Percentiles rank a stretch among this genome's conserved stretches.
Conservation (phyloP, 1,284 basidiomycete genomes). For the Xerocomus cyaneibrunnescens region DNA sequence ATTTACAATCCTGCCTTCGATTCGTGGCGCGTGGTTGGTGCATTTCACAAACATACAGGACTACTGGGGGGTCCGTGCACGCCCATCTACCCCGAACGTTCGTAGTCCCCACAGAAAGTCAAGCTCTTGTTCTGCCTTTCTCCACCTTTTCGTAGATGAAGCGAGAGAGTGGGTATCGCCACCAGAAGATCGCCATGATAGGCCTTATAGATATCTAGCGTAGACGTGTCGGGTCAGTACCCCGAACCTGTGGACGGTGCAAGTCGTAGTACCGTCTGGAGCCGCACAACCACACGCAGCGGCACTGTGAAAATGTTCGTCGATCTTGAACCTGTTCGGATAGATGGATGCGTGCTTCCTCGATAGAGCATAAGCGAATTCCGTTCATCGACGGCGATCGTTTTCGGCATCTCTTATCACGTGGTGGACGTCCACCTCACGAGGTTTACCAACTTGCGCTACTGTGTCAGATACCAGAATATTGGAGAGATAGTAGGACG, state of each 20-base stretch:
- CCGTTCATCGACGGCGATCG: conserved; percentile 29
- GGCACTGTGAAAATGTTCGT: conserved; percentile 73
- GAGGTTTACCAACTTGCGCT: conserved; percentile 87
- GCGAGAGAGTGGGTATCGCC: too few species aligned
- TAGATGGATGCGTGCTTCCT: conserved; percentile 42
- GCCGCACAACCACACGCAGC: conserved; percentile 63
- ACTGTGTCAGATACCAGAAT: conserved; percentile 91
- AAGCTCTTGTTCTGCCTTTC: too few species aligned
- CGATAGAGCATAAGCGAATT: conserved; percentile 38
- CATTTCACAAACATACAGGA: too few species aligned
- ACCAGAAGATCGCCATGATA: too few species aligned
- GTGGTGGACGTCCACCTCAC: conserved; percentile 85
- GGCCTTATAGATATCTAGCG: too few species aligned
- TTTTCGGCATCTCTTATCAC: conserved; percentile 91
- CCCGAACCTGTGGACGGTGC: not conserved
- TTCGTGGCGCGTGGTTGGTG: too few species aligned
- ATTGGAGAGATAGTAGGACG: conserved; percentile 84
- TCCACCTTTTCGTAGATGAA: too few species aligned
- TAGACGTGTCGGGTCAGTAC: conserved; percentile 1
- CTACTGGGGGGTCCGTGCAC: too few species aligned
- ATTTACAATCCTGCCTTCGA: too few species aligned
- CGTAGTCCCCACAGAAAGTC: too few species aligned
- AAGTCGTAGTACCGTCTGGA: conserved; percentile 46
- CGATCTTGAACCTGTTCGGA: conserved; percentile 52
- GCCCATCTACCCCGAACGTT: too few species aligned